These are phyloP conservation scores for Trametes pubescens DNA, from an alignment of 1,284 basidiomycete species.

Conservation along the genomic window DNA sequence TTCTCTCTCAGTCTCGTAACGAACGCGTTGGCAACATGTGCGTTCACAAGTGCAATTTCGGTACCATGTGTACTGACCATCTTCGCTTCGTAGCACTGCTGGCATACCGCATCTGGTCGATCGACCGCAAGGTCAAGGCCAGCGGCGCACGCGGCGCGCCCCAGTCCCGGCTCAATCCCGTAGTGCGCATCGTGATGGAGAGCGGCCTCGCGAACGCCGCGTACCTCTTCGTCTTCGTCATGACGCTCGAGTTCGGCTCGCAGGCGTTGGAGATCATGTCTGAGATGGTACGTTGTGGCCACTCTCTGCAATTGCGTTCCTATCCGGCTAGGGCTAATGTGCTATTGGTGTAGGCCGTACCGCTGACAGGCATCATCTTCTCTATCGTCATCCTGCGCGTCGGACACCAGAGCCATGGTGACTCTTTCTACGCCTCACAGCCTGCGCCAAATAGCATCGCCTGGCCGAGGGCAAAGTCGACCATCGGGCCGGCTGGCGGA, in stretches of 20 bases:
- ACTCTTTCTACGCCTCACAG: constrained; percentile 14
- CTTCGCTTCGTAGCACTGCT: constrained; percentile 22
- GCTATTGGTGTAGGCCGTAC: constrained; percentile 15
- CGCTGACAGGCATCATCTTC: constrained; percentile 31
- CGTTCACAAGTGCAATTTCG: neutral
- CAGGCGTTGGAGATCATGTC: constrained; percentile 31
- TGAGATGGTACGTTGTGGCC: constrained; percentile 29
- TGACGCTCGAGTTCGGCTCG: constrained; percentile 21
- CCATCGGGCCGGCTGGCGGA: neutral
- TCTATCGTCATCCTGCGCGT: constrained; percentile 29
- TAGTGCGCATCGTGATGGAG: constrained; percentile 30
- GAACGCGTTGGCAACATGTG: constrained; percentile 29
- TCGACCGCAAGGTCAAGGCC: constrained; percentile 16
- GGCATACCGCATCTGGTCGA: constrained; percentile 29
- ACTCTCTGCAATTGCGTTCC: neutral
- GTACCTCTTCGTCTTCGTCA: constrained; percentile 30
- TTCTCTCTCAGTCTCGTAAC: constrained; percentile 31
- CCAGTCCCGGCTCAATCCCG: constrained; percentile 21
- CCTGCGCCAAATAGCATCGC: neutral
- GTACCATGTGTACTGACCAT: neutral
- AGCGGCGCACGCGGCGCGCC: neutral
- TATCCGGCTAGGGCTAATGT: neutral
- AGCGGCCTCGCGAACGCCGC: constrained; percentile 31
- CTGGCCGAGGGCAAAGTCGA: neutral
- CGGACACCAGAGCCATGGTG: constrained; percentile 11